Evolutionary conservation across 2,329 filamentous ascomycete species (phyloP), one percentile per base, ranked within the genome.

Genomic region (Dendryphion nanum): DNA sequence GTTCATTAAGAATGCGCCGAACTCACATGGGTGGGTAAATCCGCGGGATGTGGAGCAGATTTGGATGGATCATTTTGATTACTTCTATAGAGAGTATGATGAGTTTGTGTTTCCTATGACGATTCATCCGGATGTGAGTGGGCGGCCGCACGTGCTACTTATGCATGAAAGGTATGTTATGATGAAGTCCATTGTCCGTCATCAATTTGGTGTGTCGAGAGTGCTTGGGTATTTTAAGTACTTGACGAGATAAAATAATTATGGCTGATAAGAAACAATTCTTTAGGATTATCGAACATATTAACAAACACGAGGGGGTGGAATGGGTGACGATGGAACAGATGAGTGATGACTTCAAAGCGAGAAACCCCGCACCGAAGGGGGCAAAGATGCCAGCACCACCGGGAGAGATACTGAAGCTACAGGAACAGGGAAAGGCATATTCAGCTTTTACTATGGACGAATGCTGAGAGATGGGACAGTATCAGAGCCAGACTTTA

Each of bases 31-130:
- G 4, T 83, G 67, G 55, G 69, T 73, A 6, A 69, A 71, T 41
- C 66, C 74, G 1, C 67, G 74, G 15, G 78, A 81, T 41, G 74
- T 83, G 1, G 79, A 84, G 47, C 78, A 82, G 21, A 69, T 83
- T 21, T 84, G 79, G 81, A 64, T 73, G 35, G 78, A 83, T 44
- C 79, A 83, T 47, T 84, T 85, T 44, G 76, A 82, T 50, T 88
- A 87, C 61, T 87, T 85, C 54, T 88, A 88, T 58, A 73, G 83
- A 26, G 83, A 88, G 56, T 82, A 86, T 45, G 83, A 89, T 49
- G 82, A 86, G 49, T 88, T 88, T 42, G 77, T 87, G 41, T 87
- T 88, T 49, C 84, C 85, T 0, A 83, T 89, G 55, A 88, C 84
- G 0, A 83, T 88, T 19, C 85, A 89, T 59, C 85, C 85, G 0